These are phyloP conservation scores for Rhodofomes roseus DNA, from an alignment of 1,284 basidiomycete species.

Conservation along the genomic window DNA sequence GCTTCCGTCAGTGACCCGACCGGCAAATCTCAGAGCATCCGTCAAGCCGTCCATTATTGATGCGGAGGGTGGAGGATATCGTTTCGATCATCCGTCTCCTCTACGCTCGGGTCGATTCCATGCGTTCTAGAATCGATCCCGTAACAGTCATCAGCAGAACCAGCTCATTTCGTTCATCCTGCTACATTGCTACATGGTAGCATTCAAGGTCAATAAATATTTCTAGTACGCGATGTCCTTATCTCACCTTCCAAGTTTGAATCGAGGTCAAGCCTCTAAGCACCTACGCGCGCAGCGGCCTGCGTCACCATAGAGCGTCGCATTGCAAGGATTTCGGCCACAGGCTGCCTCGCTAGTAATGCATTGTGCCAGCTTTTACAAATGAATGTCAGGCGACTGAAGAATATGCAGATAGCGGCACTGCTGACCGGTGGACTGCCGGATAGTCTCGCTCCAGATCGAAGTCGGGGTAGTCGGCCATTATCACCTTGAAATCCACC, in stretches of 20 bases:
- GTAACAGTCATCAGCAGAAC: no score
- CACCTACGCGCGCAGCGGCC: background rate
- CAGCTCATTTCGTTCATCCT: no score
- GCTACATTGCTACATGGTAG: no score
- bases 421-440: conserved; percentile 4
- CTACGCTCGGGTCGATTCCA: background rate
- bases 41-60: background rate
- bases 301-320: background rate
- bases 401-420: background rate
- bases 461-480: conserved; percentile 10
- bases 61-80: background rate
- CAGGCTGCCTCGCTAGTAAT: background rate
- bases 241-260: background rate
- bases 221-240: no score
- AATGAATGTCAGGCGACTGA: background rate
- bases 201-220: no score
- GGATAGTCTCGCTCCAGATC: conserved; percentile 14
- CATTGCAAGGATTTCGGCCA: background rate
- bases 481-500: conserved; percentile 5
- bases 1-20: background rate
- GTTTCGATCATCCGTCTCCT: background rate
- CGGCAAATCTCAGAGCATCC: background rate
- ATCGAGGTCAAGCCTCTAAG: background rate
- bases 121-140: background rate
- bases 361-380: background rate